Evolutionary conservation across 2,329 filamentous ascomycete genomes (phyloP), one percentile per base, ranked within the genome.

Genomic region (Mycocentrospora acerina): DNA sequence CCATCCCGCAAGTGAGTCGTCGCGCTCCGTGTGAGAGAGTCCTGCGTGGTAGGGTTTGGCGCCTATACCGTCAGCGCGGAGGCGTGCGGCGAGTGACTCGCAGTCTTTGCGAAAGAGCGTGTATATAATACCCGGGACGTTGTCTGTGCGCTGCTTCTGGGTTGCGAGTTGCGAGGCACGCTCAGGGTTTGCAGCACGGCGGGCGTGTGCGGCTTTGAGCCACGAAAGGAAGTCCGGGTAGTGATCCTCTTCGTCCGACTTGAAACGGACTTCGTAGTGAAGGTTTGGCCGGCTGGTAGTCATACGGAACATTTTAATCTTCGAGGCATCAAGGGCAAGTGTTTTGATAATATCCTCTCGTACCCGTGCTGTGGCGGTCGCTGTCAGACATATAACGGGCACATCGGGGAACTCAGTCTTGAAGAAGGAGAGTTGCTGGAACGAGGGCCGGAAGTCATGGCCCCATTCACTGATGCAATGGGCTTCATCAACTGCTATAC

Each of bases 401-500:
- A 96, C 88, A 39, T 86, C 79, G 0, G 90, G 88, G 50, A 93
- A 90, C 5, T 82, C 82, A 32, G 81, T 77, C 53, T 87, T 85
- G 72, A 97, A 93, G 82, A 88, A 96, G 2, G 81, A 84, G 6
- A 97, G 77, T 14, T 85, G 80, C 60, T 93, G 90, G 69, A 95
- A 97, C 40, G 90, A 87, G 24, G 85, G 87, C n/a, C 91, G 85
- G 63, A 97, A 97, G 66, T 97, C 91, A 64, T 97, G 90, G 2
- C 91, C 91, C 91, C 91, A 96, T 82, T 96, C 90, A 16, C 88
- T 95, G 53, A 97, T 95, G 66, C 91, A 97, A 66, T 97, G 91
- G 2, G 91, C 91, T 70, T 97, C 91, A 60, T 97, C 91, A 40
- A 97, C 83, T 32, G 87, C 91, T 48, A 97, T 81, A 11, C 91